Conservation (phyloP, 345 rosid species). For the Linum trigynum region DNA sequence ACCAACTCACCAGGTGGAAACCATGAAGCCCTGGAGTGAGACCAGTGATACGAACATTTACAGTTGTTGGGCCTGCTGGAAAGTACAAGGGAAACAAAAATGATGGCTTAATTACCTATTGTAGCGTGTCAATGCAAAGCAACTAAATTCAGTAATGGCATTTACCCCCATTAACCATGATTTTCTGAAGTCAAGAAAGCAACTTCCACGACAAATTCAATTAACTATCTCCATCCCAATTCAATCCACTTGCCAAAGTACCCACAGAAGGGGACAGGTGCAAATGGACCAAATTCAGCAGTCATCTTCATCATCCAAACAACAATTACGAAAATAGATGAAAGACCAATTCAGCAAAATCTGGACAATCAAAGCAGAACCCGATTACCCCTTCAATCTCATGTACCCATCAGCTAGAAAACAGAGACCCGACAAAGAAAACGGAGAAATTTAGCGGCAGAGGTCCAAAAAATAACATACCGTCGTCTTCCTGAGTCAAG, state of each 20-base stretch:
- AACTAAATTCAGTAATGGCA: neutral
- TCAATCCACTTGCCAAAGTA: no score
- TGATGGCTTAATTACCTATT: no score
- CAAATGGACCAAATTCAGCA: no score
- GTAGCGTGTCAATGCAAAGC: no score
- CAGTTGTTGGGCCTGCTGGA: conserved; percentile 73
- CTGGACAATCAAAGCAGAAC: neutral
- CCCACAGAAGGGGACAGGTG: no score
- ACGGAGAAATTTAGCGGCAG: no score
- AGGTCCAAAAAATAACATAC: conserved; percentile 19
- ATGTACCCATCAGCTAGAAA: no score
- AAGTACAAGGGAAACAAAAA: conserved; percentile 4
- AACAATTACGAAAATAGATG: no score
- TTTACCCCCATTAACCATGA: neutral
- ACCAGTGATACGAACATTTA: conserved; percentile 72
- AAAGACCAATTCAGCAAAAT: neutral
- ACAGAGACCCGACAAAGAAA: no score
- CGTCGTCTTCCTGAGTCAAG: conserved; percentile 64
- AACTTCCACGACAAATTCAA: neutral
- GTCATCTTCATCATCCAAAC: neutral
- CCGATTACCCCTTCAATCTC: no score
- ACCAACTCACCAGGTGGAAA: conserved; percentile 63
- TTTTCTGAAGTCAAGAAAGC: no score
- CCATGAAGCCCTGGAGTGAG: conserved; percentile 88
- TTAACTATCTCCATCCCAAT: neutral